Conservation (phyloP, 1,139 yeast species). For the Zygosaccharomyces sapae region DNA sequence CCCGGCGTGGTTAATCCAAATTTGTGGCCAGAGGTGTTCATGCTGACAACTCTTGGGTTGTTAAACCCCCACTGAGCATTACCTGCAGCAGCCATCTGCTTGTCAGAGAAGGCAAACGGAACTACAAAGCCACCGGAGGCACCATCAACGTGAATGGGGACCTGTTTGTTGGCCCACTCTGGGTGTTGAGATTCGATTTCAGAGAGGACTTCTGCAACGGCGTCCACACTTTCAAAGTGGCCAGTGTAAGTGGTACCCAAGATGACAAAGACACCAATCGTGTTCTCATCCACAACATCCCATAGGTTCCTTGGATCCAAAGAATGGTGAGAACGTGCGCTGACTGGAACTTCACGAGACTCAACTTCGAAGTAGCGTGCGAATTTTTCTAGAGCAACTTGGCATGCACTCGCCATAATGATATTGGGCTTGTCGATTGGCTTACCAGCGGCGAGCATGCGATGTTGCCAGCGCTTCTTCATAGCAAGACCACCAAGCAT, state of each 20-base stretch:
- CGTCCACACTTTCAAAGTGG: constrained; percentile 74
- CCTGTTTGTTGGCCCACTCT: constrained; percentile 51
- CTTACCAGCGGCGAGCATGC: constrained; percentile 56
- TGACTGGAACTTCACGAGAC: constrained; percentile 67
- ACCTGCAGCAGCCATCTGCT: constrained; percentile 31
- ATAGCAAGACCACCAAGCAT: constrained; percentile 90
- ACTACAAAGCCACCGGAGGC: constrained; percentile 90
- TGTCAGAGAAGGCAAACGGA: constrained; percentile 71
- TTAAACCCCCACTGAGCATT: constrained; percentile 70
- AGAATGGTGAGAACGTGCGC: constrained; percentile 55
- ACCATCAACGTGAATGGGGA: constrained; percentile 88
- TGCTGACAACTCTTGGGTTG: constrained; percentile 69
- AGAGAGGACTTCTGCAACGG: constrained; percentile 58
- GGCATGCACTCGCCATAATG: constrained; percentile 92
- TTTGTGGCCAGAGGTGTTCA: constrained; percentile 93
- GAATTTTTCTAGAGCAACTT: constrained; percentile 90
- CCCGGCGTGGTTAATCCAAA: constrained; percentile 90
- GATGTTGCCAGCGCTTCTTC: constrained; percentile 83
- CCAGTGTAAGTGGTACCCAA: constrained; percentile 93
- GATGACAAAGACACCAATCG: constrained; percentile 87
- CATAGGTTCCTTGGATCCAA: constrained; percentile 58
- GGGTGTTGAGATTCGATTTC: constrained; percentile 48
- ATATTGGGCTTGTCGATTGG: constrained; percentile 70
- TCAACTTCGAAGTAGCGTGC: constrained; percentile 93
- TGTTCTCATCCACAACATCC: constrained; percentile 76